A percentile compares a stretch with the other conserved stretches of the same genome.
These are phyloP conservation scores for Bonia amplexicaulis DNA, from an alignment of 176 grass and related monocot genomes.

Conservation along the genomic window DNA sequence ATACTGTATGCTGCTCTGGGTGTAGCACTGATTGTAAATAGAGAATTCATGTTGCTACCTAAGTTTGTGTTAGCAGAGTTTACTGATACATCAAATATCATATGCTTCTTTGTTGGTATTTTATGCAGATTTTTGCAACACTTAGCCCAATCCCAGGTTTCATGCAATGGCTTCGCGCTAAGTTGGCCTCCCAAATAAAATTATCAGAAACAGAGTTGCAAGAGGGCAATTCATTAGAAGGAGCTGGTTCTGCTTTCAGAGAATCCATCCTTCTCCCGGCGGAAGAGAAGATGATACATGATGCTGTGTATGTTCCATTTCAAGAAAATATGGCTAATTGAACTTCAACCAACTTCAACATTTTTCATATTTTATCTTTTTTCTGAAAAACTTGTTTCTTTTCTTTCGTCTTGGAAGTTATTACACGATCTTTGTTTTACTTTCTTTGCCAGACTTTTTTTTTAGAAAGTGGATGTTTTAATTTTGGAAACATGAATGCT, in stretches of 20 bases:
- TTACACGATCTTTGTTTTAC: background rate
- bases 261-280: conserved; percentile 74
- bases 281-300: conserved; percentile 71
- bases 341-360: background rate
- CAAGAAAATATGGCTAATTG: conserved; percentile 4
- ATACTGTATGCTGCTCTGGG: background rate
- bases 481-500: background rate
- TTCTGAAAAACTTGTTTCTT: background rate
- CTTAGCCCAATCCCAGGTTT: conserved; percentile 90
- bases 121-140: conserved; percentile 71
- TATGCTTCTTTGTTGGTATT: conserved; percentile 15
- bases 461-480: background rate
- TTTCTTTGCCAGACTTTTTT: conserved; percentile 7
- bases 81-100: background rate
- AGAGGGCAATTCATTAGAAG: conserved; percentile 30
- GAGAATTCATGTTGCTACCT: background rate
- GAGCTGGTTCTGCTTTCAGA: conserved; percentile 53
- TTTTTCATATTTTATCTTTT: background rate
- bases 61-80: conserved; percentile 10
- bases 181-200: conserved; percentile 85
- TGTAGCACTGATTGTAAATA: background rate
- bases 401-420: background rate
- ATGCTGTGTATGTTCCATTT: conserved; percentile 52
- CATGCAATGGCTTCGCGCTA: conserved; percentile 92
- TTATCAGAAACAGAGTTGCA: conserved; percentile 40